Percentiles rank a stretch among this genome's conserved stretches.
Evolutionary conservation across 176 grass and related monocot species (phyloP).

Genomic region (Hyparrhenia diplandra): DNA sequence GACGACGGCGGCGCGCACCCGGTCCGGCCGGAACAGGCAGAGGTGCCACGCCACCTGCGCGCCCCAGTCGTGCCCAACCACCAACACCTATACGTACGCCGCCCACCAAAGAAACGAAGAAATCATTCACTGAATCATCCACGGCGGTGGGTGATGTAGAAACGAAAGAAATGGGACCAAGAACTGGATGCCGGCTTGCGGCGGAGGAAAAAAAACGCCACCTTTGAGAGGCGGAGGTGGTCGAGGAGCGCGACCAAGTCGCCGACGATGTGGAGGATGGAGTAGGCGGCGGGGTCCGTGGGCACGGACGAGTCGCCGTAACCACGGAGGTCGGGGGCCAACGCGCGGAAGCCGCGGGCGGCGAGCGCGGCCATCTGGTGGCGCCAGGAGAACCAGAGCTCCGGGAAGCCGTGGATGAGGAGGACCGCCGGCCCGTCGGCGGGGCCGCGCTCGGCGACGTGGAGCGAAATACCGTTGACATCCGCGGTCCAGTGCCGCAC

Average conservation of each 20-base stretch:
- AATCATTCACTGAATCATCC: no score
- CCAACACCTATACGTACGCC: conserved; percentile 17
- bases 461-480: conserved; percentile 45
- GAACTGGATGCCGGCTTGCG: no score
- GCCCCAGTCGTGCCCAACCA: conserved; percentile 58
- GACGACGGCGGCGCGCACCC: conserved; percentile 38
- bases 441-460: conserved; percentile 46
- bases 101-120: no score
- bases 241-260: conserved; percentile 45
- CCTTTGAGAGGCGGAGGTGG: conserved; percentile 43
- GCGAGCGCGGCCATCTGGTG: conserved; percentile 55
- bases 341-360: conserved; percentile 42
- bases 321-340: conserved; percentile 57
- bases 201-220: not conserved
- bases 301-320: conserved; percentile 48
- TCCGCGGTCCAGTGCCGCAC: conserved; percentile 41
- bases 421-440: conserved; percentile 32
- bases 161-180: no score
- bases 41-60: conserved; percentile 52
- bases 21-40: conserved; percentile 63
- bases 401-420: conserved; percentile 70
- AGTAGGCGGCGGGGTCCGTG: conserved; percentile 27
- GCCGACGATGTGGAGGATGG: conserved; percentile 53
- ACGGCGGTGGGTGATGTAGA: no score
- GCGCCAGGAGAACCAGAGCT: conserved; percentile 65